phyloP scores from a whole-genome alignment of 768 basidiomycete species.

The Trametes cinnabarina region DNA sequence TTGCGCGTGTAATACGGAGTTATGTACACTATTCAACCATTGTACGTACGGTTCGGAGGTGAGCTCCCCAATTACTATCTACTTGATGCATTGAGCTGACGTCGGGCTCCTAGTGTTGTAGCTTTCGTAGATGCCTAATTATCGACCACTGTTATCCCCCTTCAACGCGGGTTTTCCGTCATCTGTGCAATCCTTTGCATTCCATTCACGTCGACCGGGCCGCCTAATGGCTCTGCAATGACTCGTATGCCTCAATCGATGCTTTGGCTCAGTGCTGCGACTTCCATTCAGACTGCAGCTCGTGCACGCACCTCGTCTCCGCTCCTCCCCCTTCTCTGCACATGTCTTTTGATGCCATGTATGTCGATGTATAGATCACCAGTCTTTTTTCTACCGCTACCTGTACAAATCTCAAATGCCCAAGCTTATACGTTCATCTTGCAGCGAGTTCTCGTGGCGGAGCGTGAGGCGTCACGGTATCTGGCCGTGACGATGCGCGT shows the following conservation, averaged over 20 bases:
- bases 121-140: slow-evolving; percentile 10
- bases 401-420: slow-evolving; percentile 6
- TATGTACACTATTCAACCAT: slow-evolving; percentile 13
- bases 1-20: not conserved
- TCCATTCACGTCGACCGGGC: too few species aligned
- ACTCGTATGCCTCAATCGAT: too few species aligned
- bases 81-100: not conserved
- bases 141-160: not conserved
- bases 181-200: not conserved
- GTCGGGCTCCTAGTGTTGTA: not conserved
- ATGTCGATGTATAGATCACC: slow-evolving; percentile 15
- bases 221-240: too few species aligned
- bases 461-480: too few species aligned
- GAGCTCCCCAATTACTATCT: not conserved
- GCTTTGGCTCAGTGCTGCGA: too few species aligned
- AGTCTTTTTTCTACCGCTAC: not conserved
- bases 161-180: not conserved
- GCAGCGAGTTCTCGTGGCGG: not conserved
- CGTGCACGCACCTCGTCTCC: too few species aligned
- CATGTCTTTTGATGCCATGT: not conserved
- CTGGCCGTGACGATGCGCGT: not conserved
- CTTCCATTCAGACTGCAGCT: too few species aligned
- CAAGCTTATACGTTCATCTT: not conserved
- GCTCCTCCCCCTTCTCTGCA: too few species aligned
- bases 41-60: slow-evolving; percentile 13